Percentiles rank a stretch among this genome's conserved stretches.
These are phyloP conservation scores for Candida easanensis DNA, from an alignment of 805 yeast species.

Conservation along the genomic window DNA sequence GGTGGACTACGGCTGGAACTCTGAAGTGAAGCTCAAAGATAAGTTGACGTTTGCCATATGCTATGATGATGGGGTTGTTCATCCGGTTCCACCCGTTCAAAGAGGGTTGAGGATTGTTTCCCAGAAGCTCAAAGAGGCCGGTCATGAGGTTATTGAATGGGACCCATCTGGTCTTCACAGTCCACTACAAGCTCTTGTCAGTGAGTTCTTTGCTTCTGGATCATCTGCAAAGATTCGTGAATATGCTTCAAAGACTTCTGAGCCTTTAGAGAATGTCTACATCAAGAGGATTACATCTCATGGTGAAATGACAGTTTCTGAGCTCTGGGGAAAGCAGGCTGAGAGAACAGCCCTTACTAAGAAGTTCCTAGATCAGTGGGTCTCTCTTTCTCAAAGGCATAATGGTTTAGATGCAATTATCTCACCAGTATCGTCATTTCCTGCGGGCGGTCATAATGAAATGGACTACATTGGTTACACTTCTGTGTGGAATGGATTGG, in stretches of 20 bases:
- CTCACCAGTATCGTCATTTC: slow-evolving; percentile 33
- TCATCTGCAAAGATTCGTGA: slow-evolving; percentile 37
- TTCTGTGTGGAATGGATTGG: slow-evolving; percentile 49
- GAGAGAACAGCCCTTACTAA: slow-evolving; percentile 36
- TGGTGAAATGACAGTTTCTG: slow-evolving; percentile 45
- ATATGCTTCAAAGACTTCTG: slow-evolving; percentile 37
- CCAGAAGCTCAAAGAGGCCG: slow-evolving; percentile 34
- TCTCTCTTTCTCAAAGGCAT: slow-evolving; percentile 30
- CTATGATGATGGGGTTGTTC: slow-evolving; percentile 39
- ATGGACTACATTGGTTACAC: slow-evolving; percentile 40
- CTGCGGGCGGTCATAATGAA: slow-evolving; percentile 31
- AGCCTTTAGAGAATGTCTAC: slow-evolving; percentile 42
- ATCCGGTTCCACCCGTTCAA: slow-evolving; percentile 48
- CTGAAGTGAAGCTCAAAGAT: slow-evolving; percentile 29
- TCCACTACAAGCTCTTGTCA: slow-evolving; percentile 31
- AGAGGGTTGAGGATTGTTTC: slow-evolving; percentile 39
- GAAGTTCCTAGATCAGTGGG: slow-evolving; percentile 41
- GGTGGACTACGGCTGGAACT: slow-evolving; percentile 40
- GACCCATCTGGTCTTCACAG: slow-evolving; percentile 37
- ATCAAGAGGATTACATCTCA: slow-evolving; percentile 47
- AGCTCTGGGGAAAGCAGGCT: slow-evolving; percentile 40
- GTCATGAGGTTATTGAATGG: slow-evolving; percentile 51
- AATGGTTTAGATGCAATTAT: slow-evolving; percentile 43
- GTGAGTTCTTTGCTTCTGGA: slow-evolving; percentile 32
- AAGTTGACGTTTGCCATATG: slow-evolving; percentile 40